Conservation (phyloP, 805 yeast species). For the Metschnikowia lachancei region DNA sequence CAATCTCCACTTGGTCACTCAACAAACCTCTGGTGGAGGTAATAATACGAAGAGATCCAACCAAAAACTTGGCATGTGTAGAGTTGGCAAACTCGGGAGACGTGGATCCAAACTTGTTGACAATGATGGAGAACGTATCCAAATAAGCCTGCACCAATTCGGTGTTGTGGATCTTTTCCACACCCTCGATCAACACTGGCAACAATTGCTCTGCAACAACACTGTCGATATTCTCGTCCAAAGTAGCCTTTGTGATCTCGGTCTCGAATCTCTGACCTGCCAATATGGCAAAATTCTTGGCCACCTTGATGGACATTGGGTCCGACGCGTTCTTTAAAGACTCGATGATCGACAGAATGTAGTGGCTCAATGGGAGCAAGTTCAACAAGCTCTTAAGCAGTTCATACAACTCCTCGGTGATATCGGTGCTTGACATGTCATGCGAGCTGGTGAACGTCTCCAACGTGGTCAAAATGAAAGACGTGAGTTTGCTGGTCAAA, state of each 20-base stretch:
- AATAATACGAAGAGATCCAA: constrained; percentile 48
- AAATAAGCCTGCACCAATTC: constrained; percentile 67
- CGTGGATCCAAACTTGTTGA: constrained; percentile 55
- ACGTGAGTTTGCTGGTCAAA: constrained; percentile 32
- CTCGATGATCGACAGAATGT: constrained; percentile 56
- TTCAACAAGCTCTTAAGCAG: constrained; percentile 63
- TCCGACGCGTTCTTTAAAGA: constrained; percentile 37
- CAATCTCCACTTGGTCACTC: constrained; percentile 55
- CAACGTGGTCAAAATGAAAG: constrained; percentile 37
- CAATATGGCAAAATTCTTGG: constrained; percentile 59
- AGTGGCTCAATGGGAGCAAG: constrained; percentile 71
- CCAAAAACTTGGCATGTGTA: constrained; percentile 46
- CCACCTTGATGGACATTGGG: constrained; percentile 48
- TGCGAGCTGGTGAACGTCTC: constrained; percentile 29
- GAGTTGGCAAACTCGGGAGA: constrained; percentile 27
- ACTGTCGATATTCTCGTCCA: constrained; percentile 44
- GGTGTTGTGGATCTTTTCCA: constrained; percentile 33
- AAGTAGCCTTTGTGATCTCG: constrained; percentile 50
- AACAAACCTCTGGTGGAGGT: constrained; percentile 52
- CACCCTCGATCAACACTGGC: constrained; percentile 46
- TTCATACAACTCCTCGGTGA: constrained; percentile 46
- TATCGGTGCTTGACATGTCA: constrained; percentile 19
- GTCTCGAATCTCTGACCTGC: constrained; percentile 65
- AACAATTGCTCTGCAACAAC: constrained; percentile 53
- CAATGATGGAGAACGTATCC: constrained; percentile 61